Percentiles rank a stretch among this genome's conserved stretches.
phyloP scores from a whole-genome alignment of 108 stramenopile genomes.

The Fragilariopsis cylindrus region DNA sequence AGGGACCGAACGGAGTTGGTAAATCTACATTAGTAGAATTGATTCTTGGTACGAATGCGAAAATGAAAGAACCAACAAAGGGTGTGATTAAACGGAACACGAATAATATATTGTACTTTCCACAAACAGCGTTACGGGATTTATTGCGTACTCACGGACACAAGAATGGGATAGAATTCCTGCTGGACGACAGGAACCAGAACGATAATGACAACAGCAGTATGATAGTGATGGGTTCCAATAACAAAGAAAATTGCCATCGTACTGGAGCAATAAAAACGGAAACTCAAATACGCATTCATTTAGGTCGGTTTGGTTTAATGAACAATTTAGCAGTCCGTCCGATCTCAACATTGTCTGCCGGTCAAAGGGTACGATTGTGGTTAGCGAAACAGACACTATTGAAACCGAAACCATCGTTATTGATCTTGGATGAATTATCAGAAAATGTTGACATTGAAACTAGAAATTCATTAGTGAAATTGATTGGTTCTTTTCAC shows the following conservation, averaged over 20 bases:
- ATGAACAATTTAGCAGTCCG: constrained; percentile 34
- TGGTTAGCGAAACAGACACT: constrained; percentile 45
- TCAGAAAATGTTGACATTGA: constrained; percentile 55
- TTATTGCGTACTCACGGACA: constrained; percentile 32
- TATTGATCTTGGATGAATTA: constrained; percentile 55
- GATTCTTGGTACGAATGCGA: constrained; percentile 33
- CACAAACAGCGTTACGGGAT: constrained; percentile 40
- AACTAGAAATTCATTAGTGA: constrained; percentile 38
- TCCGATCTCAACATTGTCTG: constrained; percentile 40
- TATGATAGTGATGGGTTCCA: no score
- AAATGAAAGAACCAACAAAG: constrained; percentile 32
- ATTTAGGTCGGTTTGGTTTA: constrained; percentile 50
- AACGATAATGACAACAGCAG: constrained; percentile 32
- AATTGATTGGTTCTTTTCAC: constrained; percentile 25
- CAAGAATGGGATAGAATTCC: constrained; percentile 27
- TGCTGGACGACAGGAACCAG: constrained; percentile 11
- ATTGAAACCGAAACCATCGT: constrained; percentile 13
- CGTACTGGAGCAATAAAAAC: no score
- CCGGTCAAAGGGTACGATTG: constrained; percentile 57
- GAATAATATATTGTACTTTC: constrained; percentile 40
- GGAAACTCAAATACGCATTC: constrained; percentile 5
- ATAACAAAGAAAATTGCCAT: no score
- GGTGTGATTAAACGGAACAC: constrained; percentile 20
- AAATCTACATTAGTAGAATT: constrained; percentile 56
- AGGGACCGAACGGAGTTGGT: constrained; percentile 59